These are phyloP conservation scores for Leccinum subgranulosum DNA, from an alignment of 768 basidiomycete genomes.

Conservation along the genomic window DNA sequence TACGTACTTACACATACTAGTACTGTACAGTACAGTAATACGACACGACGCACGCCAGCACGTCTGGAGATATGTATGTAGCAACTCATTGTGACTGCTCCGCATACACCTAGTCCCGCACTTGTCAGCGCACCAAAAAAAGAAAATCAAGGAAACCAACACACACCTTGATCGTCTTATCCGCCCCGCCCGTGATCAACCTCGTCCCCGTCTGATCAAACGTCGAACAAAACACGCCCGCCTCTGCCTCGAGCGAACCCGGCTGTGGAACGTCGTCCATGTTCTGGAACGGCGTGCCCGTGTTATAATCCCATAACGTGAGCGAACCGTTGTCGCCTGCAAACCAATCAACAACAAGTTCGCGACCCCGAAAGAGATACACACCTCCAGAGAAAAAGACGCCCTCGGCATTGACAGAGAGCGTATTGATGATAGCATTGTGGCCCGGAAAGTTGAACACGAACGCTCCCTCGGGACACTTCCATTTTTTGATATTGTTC, in stretches of 20 bases:
- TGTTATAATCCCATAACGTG: constrained; percentile 92
- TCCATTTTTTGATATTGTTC: constrained; percentile 99
- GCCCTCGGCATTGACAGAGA: constrained; percentile 92
- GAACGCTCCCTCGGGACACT: constrained; percentile 93
- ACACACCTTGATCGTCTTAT: constrained; percentile 94
- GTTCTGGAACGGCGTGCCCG: constrained; percentile 93
- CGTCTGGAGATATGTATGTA: neutral
- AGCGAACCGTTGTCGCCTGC: constrained; percentile 89
- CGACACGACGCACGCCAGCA: neutral
- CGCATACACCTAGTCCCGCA: constrained; percentile 55
- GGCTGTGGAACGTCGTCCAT: constrained; percentile 93
- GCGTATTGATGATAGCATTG: constrained; percentile 95
- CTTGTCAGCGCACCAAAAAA: neutral
- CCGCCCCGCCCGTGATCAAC: constrained; percentile 93
- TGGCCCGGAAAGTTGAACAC: constrained; percentile 97
- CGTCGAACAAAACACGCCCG: constrained; percentile 94
- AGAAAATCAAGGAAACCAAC: too few relatives aligned
- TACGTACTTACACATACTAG: neutral
- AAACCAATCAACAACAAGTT: too few relatives aligned
- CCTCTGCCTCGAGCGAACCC: constrained; percentile 96
- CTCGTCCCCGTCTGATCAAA: constrained; percentile 62
- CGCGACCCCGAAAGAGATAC: neutral
- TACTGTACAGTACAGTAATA: neutral
- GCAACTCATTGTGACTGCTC: constrained; percentile 57
- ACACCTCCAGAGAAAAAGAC: constrained; percentile 96